These are phyloP conservation scores for Oxytropis ochrocephala DNA, from an alignment of 306 rosid species.

Conservation along the genomic window DNA sequence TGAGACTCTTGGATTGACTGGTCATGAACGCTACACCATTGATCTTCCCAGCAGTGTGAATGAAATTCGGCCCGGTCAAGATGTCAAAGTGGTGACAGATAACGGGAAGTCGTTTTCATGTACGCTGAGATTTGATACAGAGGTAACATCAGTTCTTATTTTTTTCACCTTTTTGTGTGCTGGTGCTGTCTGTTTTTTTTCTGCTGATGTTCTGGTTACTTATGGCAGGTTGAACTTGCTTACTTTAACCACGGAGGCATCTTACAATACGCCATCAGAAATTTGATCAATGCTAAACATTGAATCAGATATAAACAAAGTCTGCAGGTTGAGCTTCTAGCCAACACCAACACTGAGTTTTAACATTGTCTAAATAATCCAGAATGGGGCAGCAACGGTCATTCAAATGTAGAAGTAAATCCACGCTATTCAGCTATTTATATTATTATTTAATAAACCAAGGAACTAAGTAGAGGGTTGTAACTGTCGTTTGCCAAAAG, in stretches of 20 bases:
- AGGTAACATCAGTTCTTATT: conserved; percentile 38
- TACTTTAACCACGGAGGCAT: conserved; percentile 92
- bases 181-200: background rate
- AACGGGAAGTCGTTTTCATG: conserved; percentile 62
- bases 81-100: conserved; percentile 57
- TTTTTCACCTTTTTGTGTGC: background rate
- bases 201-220: background rate
- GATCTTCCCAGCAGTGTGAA: conserved; percentile 71
- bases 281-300: conserved; percentile 56
- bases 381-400: conserved; percentile 7
- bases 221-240: conserved; percentile 78
- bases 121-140: conserved; percentile 78
- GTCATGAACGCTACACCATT: conserved; percentile 71
- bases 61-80: conserved; percentile 88
- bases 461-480: conserved; percentile 18
- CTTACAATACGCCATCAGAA: conserved; percentile 78
- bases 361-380: conserved; percentile 29
- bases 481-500: conserved; percentile 8
- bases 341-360: background rate
- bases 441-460: conserved; percentile 25
- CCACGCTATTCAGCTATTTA: conserved; percentile 1
- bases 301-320: conserved; percentile 15
- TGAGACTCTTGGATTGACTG: conserved; percentile 74
- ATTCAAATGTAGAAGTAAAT: conserved; percentile 23
- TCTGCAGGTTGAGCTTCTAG: conserved; percentile 13